These are phyloP conservation scores for Clonostachys rhizophaga DNA, from an alignment of 2,329 filamentous ascomycete species.

Conservation along the genomic window DNA sequence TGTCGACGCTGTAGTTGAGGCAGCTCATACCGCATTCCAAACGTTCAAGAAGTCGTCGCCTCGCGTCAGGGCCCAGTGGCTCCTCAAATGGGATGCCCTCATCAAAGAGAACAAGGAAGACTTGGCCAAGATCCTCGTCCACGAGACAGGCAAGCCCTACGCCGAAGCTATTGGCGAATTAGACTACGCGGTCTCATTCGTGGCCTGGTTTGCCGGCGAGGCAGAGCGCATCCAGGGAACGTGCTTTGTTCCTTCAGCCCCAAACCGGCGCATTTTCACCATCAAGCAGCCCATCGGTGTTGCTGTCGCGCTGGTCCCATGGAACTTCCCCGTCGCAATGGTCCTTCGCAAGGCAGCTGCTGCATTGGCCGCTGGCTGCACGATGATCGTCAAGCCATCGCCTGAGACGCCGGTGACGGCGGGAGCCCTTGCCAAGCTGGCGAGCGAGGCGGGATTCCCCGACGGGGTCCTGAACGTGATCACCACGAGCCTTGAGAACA, in stretches of 20 bases:
- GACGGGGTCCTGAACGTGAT: constrained; percentile 71
- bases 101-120: constrained; percentile 29
- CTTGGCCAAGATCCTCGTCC: constrained; percentile 28
- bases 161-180: constrained; percentile 48
- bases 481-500: constrained; percentile 51
- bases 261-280: constrained; percentile 62
- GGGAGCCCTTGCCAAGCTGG: constrained; percentile 53
- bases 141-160: constrained; percentile 54
- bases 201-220: constrained; percentile 52
- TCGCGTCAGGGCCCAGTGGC: constrained; percentile 22
- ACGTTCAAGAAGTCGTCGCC: constrained; percentile 29
- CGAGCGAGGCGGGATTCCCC: constrained; percentile 70
- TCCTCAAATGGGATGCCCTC: constrained; percentile 33
- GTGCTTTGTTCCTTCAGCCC: constrained; percentile 52
- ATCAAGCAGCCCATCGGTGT: constrained; percentile 50
- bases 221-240: constrained; percentile 50
- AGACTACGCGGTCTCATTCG: constrained; percentile 48
- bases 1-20: constrained; percentile 26
- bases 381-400: constrained; percentile 69
- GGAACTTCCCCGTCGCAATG: constrained; percentile 59
- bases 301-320: constrained; percentile 24
- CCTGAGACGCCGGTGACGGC: constrained; percentile 72
- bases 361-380: constrained; percentile 68
- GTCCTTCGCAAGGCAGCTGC: constrained; percentile 40
- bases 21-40: constrained; percentile 27